phyloP scores from a whole-genome alignment of 495 filamentous ascomycete genomes.

The Talaromyces nanjingensis region DNA sequence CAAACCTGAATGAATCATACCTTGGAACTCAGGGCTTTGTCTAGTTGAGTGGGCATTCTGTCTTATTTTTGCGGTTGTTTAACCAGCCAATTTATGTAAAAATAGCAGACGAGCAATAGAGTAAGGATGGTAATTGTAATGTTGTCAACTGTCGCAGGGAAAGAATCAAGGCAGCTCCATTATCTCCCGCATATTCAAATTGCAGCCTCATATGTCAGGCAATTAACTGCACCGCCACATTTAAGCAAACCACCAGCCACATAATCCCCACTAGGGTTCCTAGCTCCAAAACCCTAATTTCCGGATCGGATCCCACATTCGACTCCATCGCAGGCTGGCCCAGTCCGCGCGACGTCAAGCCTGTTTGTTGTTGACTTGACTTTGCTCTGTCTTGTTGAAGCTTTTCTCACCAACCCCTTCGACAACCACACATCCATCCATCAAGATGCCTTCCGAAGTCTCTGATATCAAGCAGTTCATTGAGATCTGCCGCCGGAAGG shows the following conservation, averaged over 20 bases:
- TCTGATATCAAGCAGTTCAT: constrained; percentile 99
- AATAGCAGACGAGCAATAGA: background rate
- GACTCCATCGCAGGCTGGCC: constrained; percentile 21
- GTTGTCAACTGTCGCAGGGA: background rate
- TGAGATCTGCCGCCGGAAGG: constrained; percentile 98
- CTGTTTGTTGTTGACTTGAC: constrained; percentile 10
- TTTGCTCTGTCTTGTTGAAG: background rate
- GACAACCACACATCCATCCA: constrained; percentile 14
- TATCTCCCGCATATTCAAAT: background rate
- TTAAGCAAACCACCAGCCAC: background rate
- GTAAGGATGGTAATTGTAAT: background rate
- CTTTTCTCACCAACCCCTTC: too few species aligned
- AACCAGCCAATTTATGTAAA: too few species aligned
- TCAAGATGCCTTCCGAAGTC: constrained; percentile 93
- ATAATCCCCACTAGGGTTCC: background rate
- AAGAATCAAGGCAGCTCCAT: background rate
- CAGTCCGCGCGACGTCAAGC: constrained; percentile 1
- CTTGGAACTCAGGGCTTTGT: constrained; percentile 72
- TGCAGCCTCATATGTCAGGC: background rate
- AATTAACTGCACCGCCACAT: constrained; percentile 4
- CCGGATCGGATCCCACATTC: constrained; percentile 21
- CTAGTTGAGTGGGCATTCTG: constrained; percentile 59
- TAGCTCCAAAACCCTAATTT: constrained; percentile 19
- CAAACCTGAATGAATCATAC: constrained; percentile 32
- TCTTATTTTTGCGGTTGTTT: background rate